Base-by-base conservation (phyloP, 768 basidiomycete genomes). In the Suillus clintonianus region DNA sequence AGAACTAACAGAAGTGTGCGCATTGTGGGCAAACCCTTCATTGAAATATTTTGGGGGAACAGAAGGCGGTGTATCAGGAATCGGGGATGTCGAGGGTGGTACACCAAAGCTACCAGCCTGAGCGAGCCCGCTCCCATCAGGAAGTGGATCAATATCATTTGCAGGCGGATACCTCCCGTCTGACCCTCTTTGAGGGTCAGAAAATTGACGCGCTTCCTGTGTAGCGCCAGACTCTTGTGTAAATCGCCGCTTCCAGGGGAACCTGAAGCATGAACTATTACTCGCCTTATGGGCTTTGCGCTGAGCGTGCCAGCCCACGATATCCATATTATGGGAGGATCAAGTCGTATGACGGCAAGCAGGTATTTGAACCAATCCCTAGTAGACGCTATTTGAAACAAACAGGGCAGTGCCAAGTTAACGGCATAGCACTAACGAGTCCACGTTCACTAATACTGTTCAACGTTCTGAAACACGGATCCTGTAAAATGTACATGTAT, bases 241-340 rank as follows among this genome's bases (percentile, higher is more conserved):
- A 37, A 57, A 19, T 57, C 27, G 19, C 55, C 27, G 19, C 55
- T 57, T 57, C 37, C 17, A 41, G 17, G 17, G 24, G 17, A 24
- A 39, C 22, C 37, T 56, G 24, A 39, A 24, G 19, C 24, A 41
- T 57, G 39, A n/a, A 41, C 8, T 41, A 50, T 56, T 37, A 67
- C 79, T 63, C 66, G 83, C 88, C 77, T 83, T 83, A 59, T 83
- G 78, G 3, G 88, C 92, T 65, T 83, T 83, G 59, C 86, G 83
- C 17, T 81, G 81, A 41, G 91, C 90, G 68, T 84, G 84, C 91
- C 92, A 94, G 62, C 92, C 93, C 60, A 86, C 78, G 63, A 83
- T 86, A 72, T 93, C 92, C 91, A 94, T 92, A 53, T 22, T 60
- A 34, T 22, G 32, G 4, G 19, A 61, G n/a, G 4, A 5, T 57